phyloP scores from a whole-genome alignment of 169 alveolate genomes.

The Plasmodium gallinaceum region DNA sequence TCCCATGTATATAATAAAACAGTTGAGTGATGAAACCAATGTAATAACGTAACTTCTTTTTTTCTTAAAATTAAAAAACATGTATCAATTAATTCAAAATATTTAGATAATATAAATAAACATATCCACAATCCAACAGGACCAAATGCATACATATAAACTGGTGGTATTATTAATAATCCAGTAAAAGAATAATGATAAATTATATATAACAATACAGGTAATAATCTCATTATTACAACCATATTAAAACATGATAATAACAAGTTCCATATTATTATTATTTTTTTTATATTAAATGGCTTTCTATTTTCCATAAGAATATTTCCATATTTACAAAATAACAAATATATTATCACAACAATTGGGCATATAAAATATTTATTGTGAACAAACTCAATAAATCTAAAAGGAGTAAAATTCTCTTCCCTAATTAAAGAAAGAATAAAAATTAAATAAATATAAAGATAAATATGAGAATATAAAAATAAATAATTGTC shows the following conservation, averaged over 20 bases:
- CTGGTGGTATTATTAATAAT: constrained; percentile 84
- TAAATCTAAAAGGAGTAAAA: constrained; percentile 70
- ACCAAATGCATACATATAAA: constrained; percentile 84
- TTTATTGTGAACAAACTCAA: constrained; percentile 52
- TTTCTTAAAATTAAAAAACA: constrained; percentile 84
- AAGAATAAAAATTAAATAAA: not conserved
- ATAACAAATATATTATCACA: constrained; percentile 78
- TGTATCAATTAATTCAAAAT: constrained; percentile 89
- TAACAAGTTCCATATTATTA: constrained; percentile 86
- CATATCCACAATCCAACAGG: constrained; percentile 86
- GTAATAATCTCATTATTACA: constrained; percentile 76
- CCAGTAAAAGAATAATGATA: constrained; percentile 80
- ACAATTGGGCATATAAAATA: constrained; percentile 79
- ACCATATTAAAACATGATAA: constrained; percentile 82
- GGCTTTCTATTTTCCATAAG: constrained; percentile 81
- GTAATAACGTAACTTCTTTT: constrained; percentile 83
- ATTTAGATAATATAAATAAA: constrained; percentile 87
- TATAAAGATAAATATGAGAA: constrained; percentile 19
- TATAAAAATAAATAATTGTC: not conserved
- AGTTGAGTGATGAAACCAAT: constrained; percentile 91
- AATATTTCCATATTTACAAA: constrained; percentile 81
- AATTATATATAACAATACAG: constrained; percentile 33
- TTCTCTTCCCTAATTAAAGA: constrained; percentile 61
- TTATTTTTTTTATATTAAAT: constrained; percentile 74
- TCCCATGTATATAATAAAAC: constrained; percentile 91